A percentile compares a stretch with the other conserved stretches of the same genome.
phyloP scores from a whole-genome alignment of 768 basidiomycete genomes.

The Phanerochaete sordida region DNA sequence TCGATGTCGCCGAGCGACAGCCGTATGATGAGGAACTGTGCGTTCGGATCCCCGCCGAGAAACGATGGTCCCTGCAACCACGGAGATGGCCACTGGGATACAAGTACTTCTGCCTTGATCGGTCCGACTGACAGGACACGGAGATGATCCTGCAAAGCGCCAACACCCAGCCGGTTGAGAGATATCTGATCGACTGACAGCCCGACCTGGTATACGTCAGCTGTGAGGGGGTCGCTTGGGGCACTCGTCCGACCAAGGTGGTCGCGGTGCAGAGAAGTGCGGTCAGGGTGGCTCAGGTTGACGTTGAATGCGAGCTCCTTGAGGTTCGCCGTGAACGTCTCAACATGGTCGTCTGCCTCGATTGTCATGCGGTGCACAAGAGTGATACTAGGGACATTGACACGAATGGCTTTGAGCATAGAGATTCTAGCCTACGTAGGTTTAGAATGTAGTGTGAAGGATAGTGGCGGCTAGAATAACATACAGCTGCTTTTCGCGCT shows the following conservation, averaged over 20 bases:
- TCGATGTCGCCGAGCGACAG: slow-evolving; percentile 35
- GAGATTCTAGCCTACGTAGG: slow-evolving; percentile 42
- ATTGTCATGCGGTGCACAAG: slow-evolving; percentile 33
- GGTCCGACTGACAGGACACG: slow-evolving; percentile 43
- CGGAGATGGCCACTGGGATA: slow-evolving; percentile 62
- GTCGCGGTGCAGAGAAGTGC: slow-evolving; percentile 42
- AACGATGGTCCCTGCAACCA: slow-evolving; percentile 48
- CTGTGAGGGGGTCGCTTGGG: slow-evolving; percentile 34
- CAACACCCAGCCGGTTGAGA: slow-evolving; percentile 38
- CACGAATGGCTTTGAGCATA: slow-evolving; percentile 38
- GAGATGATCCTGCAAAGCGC: slow-evolving; percentile 19
- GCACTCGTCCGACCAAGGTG: slow-evolving; percentile 45
- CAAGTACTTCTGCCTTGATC: slow-evolving; percentile 37
- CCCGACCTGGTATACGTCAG: slow-evolving; percentile 46
- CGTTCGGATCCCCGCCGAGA: slow-evolving; percentile 54
- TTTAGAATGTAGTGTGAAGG: not conserved
- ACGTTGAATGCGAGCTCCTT: slow-evolving; percentile 38
- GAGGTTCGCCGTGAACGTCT: slow-evolving; percentile 42
- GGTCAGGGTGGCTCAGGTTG: slow-evolving; percentile 44
- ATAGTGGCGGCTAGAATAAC: not conserved
- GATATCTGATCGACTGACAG: slow-evolving; percentile 40
- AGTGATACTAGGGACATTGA: slow-evolving; percentile 47
- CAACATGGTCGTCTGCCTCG: slow-evolving; percentile 22
- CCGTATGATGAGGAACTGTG: slow-evolving; percentile 46
- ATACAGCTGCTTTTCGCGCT: slow-evolving; percentile 9